phyloP scores from a whole-genome alignment of 306 rosid genomes.

The Glycine latifolia region DNA sequence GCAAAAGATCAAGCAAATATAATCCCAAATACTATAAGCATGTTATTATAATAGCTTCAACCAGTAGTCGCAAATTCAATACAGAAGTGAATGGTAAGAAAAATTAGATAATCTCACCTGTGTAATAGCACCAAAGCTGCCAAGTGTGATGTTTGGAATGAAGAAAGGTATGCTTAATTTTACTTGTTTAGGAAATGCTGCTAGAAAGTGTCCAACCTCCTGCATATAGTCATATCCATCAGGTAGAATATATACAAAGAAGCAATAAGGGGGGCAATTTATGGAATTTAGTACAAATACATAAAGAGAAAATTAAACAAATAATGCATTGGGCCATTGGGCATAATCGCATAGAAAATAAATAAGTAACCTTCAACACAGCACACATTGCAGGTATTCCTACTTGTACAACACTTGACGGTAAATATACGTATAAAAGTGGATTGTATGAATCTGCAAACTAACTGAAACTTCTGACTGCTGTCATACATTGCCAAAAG shows the following conservation, averaged over 20 bases:
- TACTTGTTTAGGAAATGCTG: slow-evolving; percentile 94
- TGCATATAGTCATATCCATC: slow-evolving; percentile 56
- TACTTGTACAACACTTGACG: not conserved
- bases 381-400: too few relatives aligned
- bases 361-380: too few relatives aligned
- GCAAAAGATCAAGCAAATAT: slow-evolving; percentile 9
- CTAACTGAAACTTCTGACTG: slow-evolving; percentile 31
- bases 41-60: slow-evolving; percentile 31
- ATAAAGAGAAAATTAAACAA: too few relatives aligned
- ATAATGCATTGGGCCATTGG: too few relatives aligned
- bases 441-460: slow-evolving; percentile 27
- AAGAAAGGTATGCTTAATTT: slow-evolving; percentile 91
- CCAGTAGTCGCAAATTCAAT: slow-evolving; percentile 24
- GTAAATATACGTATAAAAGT: slow-evolving; percentile 5
- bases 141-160: slow-evolving; percentile 90
- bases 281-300: too few relatives aligned
- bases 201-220: slow-evolving; percentile 97
- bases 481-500: slow-evolving; percentile 30
- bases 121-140: slow-evolving; percentile 96
- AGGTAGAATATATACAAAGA: slow-evolving; percentile 13
- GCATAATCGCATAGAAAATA: too few relatives aligned
- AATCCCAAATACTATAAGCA: slow-evolving; percentile 2
- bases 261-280: too few relatives aligned
- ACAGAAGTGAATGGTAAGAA: slow-evolving; percentile 37
- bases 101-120: slow-evolving; percentile 65